A percentile compares a stretch with the other conserved stretches of the same genome.
These are phyloP conservation scores for Auricularia sp. DNA, from an alignment of 768 basidiomycete species.

Conservation along the genomic window DNA sequence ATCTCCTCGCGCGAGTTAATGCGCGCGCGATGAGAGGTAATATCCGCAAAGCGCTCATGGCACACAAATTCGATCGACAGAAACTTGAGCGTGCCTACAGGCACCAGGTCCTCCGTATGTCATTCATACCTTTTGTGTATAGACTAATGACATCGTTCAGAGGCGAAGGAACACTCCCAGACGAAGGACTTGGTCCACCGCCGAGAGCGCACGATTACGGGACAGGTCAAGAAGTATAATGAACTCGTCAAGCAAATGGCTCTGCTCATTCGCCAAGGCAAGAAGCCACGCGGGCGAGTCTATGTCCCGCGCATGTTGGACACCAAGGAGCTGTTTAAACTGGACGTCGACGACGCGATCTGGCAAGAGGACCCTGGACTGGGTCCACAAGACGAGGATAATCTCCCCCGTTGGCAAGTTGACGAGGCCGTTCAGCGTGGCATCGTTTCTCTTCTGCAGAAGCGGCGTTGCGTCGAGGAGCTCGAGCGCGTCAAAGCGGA, in stretches of 20 bases:
- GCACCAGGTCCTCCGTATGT: background rate
- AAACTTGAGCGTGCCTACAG: background rate
- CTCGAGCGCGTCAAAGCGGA: background rate
- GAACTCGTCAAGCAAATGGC: background rate
- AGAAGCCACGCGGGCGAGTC: background rate
- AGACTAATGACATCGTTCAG: background rate
- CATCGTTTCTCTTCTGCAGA: background rate
- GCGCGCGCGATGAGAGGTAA: background rate
- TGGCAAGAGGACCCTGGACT: slow-evolving; percentile 4
- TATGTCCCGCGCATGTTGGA: background rate
- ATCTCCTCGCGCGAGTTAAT: background rate
- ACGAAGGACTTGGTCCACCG: background rate
- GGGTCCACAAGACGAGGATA: background rate
- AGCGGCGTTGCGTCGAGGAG: background rate
- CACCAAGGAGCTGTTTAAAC: background rate
- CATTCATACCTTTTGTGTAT: background rate
- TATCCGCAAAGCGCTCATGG: background rate
- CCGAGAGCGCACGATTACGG: background rate
- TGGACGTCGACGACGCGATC: background rate
- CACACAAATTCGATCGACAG: background rate
- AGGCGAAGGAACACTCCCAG: too few species aligned
- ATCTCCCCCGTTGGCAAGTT: background rate
- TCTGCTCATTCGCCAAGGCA: background rate
- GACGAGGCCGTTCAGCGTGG: background rate
- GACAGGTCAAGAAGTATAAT: background rate